Conservation (phyloP, 208 protist species). For the Angomonas ambiguus region DNA sequence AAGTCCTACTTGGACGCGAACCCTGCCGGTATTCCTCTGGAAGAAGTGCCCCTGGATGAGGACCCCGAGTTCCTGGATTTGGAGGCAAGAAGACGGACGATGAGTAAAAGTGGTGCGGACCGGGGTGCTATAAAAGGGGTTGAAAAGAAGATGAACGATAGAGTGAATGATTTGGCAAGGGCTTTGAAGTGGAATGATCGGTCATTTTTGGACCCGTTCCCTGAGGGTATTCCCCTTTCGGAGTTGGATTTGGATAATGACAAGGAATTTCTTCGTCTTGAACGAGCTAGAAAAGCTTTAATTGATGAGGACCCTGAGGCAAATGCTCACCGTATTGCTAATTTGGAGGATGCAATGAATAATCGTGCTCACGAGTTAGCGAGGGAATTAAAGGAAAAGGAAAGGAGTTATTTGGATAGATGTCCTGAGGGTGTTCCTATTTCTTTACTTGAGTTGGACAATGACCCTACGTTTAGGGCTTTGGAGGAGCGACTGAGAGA, state of each 20-base stretch:
- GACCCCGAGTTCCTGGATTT: slow-evolving; percentile 21
- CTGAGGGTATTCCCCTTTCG: slow-evolving; percentile 19
- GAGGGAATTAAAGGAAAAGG: slow-evolving; percentile 4
- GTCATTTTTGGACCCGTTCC: slow-evolving; percentile 14
- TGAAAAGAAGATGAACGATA: slow-evolving; percentile 8
- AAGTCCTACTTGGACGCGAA: slow-evolving; percentile 8
- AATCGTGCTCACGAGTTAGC: slow-evolving; percentile 27
- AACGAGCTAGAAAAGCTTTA: not conserved
- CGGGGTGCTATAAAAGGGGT: slow-evolving; percentile 11
- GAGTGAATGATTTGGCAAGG: slow-evolving; percentile 23
- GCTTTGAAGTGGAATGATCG: slow-evolving; percentile 23
- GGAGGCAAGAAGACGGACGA: slow-evolving; percentile 16
- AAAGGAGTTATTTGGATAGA: slow-evolving; percentile 15
- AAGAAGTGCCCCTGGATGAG: slow-evolving; percentile 23
- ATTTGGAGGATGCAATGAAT: slow-evolving; percentile 23
- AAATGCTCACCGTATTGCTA: slow-evolving; percentile 17
- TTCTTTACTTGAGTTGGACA: slow-evolving; percentile 15
- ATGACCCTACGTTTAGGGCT: slow-evolving; percentile 13
- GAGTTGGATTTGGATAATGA: slow-evolving; percentile 23
- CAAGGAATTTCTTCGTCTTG: slow-evolving; percentile 5
- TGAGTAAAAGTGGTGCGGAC: slow-evolving; percentile 11
- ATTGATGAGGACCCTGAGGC: slow-evolving; percentile 12
- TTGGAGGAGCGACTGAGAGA: slow-evolving; percentile 19
- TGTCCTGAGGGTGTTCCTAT: slow-evolving; percentile 22
- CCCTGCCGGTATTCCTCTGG: slow-evolving; percentile 24